These are phyloP conservation scores for Pythium dissimile DNA, from an alignment of 352 stramenopile genomes.

Conservation along the genomic window DNA sequence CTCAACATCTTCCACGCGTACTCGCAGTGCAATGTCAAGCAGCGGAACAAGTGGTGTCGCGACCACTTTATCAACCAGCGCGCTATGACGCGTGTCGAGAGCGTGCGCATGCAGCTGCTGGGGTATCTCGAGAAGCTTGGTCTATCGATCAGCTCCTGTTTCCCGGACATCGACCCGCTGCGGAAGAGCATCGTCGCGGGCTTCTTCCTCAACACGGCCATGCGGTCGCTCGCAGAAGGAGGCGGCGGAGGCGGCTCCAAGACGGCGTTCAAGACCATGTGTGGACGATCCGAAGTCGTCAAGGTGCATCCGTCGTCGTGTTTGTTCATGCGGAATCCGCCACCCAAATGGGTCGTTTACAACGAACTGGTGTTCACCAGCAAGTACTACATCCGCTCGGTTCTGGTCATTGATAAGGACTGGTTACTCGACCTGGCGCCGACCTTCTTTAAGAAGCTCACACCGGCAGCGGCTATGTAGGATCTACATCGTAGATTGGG, in stretches of 20 bases:
- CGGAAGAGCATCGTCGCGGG: constrained; percentile 84
- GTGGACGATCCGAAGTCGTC: constrained; percentile 72
- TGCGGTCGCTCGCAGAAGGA: constrained; percentile 75
- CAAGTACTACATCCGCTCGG: constrained; percentile 89
- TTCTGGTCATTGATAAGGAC: constrained; percentile 87
- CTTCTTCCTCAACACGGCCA: constrained; percentile 89
- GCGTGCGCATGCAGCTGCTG: constrained; percentile 64
- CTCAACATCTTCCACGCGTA: constrained; percentile 83
- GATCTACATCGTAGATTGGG: too few species aligned
- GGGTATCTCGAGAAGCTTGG: constrained; percentile 72
- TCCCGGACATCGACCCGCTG: constrained; percentile 80
- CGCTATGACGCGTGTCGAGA: constrained; percentile 84
- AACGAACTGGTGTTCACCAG: constrained; percentile 91
- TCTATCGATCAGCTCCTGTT: constrained; percentile 60
- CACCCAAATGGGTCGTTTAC: constrained; percentile 84
- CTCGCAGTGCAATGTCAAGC: constrained; percentile 61
- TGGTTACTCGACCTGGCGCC: constrained; percentile 85
- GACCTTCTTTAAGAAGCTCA: constrained; percentile 78
- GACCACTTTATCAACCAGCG: constrained; percentile 87
- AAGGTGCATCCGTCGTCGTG: constrained; percentile 89
- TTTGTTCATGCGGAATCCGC: constrained; percentile 86
- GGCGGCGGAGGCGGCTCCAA: constrained; percentile 55
- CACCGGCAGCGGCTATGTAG: constrained; percentile 10
- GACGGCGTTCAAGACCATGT: constrained; percentile 87
- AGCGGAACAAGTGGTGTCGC: constrained; percentile 83